These are phyloP conservation scores for Linum tenue DNA, from an alignment of 345 rosid species.

Conservation along the genomic window DNA sequence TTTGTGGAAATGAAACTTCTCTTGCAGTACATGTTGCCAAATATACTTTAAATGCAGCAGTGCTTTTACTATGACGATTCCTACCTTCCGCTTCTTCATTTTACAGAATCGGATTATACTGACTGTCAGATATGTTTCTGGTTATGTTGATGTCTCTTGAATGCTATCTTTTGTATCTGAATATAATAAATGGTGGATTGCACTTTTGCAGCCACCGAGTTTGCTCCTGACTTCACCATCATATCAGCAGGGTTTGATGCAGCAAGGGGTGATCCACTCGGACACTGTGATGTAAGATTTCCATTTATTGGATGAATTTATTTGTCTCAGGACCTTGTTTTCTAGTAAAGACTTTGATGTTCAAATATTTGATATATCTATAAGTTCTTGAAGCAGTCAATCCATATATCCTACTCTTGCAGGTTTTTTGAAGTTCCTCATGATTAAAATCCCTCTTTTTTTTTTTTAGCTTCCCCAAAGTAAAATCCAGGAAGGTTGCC, in stretches of 20 bases:
- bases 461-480: no score
- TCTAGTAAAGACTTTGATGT: background rate
- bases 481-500: no score
- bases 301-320: background rate
- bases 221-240: conserved; percentile 88
- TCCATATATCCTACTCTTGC: background rate
- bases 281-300: conserved; percentile 83
- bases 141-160: background rate
- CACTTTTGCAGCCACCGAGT: conserved; percentile 61
- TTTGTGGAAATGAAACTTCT: no score
- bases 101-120: no score
- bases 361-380: no score
- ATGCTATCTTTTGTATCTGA: background rate
- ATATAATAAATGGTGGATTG: conserved; percentile 9
- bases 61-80: no score
- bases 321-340: background rate
- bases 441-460: no score
- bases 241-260: conserved; percentile 99
- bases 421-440: background rate
- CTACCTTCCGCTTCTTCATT: no score
- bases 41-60: no score
- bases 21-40: no score
- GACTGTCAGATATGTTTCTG: background rate
- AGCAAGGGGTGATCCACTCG: conserved; percentile 95
- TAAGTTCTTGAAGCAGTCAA: background rate